These are phyloP conservation scores for Scedosporium apiospermum DNA, from an alignment of 2,329 filamentous ascomycete species.

Conservation along the genomic window DNA sequence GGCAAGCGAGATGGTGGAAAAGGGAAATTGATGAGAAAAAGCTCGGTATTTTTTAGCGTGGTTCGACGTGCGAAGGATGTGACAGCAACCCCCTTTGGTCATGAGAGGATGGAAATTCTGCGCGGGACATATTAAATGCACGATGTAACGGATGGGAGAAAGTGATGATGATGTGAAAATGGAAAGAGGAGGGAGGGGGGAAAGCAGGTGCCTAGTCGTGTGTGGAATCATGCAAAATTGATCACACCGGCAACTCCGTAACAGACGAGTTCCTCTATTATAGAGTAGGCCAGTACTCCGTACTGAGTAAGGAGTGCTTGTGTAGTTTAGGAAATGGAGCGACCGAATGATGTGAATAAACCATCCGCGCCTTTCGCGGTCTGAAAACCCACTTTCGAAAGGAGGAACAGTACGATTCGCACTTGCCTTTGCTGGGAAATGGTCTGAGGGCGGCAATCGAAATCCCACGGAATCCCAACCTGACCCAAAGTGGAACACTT, in stretches of 20 bases:
- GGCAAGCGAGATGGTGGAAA: not conserved
- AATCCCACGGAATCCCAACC: not conserved
- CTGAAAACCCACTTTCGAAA: not conserved
- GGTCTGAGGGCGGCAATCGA: no score
- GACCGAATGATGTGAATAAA: not conserved
- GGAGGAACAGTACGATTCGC: not conserved
- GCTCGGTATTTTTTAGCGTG: not conserved
- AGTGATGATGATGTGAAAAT: not conserved
- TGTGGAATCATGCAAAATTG: not conserved
- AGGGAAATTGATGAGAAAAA: not conserved
- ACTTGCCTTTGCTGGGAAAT: no score
- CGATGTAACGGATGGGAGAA: not conserved
- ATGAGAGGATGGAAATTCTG: not conserved
- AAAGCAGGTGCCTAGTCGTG: not conserved
- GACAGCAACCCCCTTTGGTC: not conserved
- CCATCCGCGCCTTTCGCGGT: not conserved
- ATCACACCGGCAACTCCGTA: not conserved
- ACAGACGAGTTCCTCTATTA: not conserved
- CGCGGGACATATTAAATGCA: not conserved
- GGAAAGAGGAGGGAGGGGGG: not conserved
- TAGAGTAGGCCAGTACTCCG: not conserved
- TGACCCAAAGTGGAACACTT: not conserved
- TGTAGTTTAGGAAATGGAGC: no score
- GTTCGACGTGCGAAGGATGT: not conserved
- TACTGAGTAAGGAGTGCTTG: not conserved